phyloP scores from a whole-genome alignment of 2,329 filamentous ascomycete genomes.

The Colletotrichum truncatum region DNA sequence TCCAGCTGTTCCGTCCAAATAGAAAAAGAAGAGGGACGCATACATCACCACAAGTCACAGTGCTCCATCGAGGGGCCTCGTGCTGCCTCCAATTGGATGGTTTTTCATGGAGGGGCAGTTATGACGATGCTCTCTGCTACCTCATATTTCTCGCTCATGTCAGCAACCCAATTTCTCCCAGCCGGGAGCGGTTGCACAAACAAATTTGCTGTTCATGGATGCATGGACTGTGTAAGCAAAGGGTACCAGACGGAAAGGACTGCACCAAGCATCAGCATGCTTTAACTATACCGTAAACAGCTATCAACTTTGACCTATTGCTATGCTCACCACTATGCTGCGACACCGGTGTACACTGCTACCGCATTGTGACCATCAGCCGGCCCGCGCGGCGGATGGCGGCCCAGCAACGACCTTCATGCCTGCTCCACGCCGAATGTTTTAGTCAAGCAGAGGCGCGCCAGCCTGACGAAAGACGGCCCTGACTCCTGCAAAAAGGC shows the following conservation, averaged over 20 bases:
- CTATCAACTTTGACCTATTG: conserved; percentile 1
- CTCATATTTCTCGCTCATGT: conserved; percentile 18
- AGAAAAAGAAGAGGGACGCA: conserved; percentile 19
- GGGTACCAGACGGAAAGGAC: neutral
- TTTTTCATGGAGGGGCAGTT: conserved; percentile 25
- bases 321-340: neutral
- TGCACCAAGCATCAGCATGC: neutral
- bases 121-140: conserved; percentile 26
- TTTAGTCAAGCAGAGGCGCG: conserved; percentile 29
- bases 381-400: conserved; percentile 28
- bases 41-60: conserved; percentile 19
- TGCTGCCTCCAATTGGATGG: conserved; percentile 12
- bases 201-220: neutral
- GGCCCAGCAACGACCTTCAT: conserved; percentile 29
- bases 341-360: conserved; percentile 13
- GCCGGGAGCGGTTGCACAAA: neutral
- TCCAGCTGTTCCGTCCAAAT: conserved; percentile 23
- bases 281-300: conserved; percentile 12
- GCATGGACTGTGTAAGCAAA: neutral
- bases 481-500: conserved; percentile 25
- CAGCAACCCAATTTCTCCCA: neutral
- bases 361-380: conserved; percentile 22
- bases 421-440: conserved; percentile 25
- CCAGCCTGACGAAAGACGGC: conserved; percentile 25
- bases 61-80: conserved; percentile 19